These are phyloP conservation scores for Alternaria sp. DNA, from an alignment of 2,329 filamentous ascomycete genomes.

Conservation along the genomic window DNA sequence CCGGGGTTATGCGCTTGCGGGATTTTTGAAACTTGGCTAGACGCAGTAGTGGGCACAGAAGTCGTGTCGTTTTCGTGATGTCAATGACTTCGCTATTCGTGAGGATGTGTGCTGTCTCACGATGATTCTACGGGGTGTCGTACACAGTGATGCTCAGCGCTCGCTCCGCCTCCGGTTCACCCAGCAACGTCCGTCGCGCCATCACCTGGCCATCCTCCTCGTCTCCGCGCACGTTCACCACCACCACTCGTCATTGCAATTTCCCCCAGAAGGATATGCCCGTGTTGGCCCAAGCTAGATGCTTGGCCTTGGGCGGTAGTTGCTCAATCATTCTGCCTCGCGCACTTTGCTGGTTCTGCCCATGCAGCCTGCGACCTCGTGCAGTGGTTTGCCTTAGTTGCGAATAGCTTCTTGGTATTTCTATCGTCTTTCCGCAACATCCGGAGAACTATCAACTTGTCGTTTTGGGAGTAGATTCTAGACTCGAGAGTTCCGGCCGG, in stretches of 20 bases:
- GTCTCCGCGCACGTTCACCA: constrained; percentile 11
- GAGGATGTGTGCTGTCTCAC: constrained; percentile 10
- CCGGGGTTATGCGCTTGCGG: constrained; percentile 9
- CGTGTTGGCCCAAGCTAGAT: not conserved
- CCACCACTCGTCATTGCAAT: constrained; percentile 1
- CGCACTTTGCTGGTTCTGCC: not conserved
- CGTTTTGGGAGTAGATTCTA: not conserved
- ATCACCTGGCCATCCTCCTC: constrained; percentile 1
- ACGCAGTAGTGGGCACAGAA: not conserved
- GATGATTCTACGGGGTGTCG: not conserved
- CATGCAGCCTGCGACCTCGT: not conserved
- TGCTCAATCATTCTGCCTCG: not conserved
- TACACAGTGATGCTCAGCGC: not conserved
- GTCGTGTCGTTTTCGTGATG: constrained; percentile 4
- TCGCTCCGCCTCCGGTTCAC: constrained; percentile 19
- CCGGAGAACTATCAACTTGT: not conserved
- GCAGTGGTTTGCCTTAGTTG: constrained; percentile 5
- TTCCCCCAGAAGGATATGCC: not conserved
- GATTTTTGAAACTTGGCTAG: constrained; percentile 3
- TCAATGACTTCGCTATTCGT: constrained; percentile 2
- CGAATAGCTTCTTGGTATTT: not conserved
- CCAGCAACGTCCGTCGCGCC: constrained; percentile 14
- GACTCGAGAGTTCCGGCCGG: not conserved
- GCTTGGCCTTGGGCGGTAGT: not conserved
- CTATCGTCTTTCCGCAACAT: constrained; percentile 1